These are phyloP conservation scores for Barnettozyma pratensis DNA, from an alignment of 805 yeast species.

Conservation along the genomic window DNA sequence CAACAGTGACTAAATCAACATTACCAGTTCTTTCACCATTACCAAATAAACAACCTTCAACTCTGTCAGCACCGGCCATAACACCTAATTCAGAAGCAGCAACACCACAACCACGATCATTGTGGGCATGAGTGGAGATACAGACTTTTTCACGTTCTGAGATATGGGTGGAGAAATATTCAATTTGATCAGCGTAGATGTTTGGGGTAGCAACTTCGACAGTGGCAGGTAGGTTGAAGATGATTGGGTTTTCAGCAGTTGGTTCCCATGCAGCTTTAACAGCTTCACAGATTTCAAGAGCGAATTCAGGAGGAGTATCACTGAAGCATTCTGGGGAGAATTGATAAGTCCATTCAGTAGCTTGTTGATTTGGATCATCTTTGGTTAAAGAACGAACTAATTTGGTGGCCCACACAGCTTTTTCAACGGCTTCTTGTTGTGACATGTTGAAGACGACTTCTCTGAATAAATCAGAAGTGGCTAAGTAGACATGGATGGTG, in stretches of 20 bases:
- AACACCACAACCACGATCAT: slow-evolving; percentile 80
- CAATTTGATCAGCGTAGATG: slow-evolving; percentile 76
- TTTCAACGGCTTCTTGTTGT: slow-evolving; percentile 57
- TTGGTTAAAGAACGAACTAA: slow-evolving; percentile 65
- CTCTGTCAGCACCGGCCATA: slow-evolving; percentile 82
- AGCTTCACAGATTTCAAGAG: slow-evolving; percentile 74
- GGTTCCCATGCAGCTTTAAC: slow-evolving; percentile 79
- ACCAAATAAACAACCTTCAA: slow-evolving; percentile 79
- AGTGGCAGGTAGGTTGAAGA: slow-evolving; percentile 77
- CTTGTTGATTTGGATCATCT: slow-evolving; percentile 62
- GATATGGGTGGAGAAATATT: slow-evolving; percentile 63
- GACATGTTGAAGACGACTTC: slow-evolving; percentile 74
- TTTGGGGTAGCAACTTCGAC: slow-evolving; percentile 76
- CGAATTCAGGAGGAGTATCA: slow-evolving; percentile 70
- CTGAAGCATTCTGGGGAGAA: slow-evolving; percentile 77
- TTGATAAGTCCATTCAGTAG: slow-evolving; percentile 66
- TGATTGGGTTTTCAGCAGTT: slow-evolving; percentile 65
- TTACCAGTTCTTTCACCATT: slow-evolving; percentile 86
- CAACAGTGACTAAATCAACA: slow-evolving; percentile 72
- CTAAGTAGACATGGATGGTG: slow-evolving; percentile 66
- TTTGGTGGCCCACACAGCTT: slow-evolving; percentile 68
- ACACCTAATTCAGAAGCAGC: slow-evolving; percentile 77
- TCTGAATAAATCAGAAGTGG: slow-evolving; percentile 71
- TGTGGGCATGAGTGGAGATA: slow-evolving; percentile 70
- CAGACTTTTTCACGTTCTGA: slow-evolving; percentile 66